A percentile compares a stretch with the other conserved stretches of the same genome.
phyloP scores from a whole-genome alignment of 345 rosid genomes.

The Eucalyptus rudis region DNA sequence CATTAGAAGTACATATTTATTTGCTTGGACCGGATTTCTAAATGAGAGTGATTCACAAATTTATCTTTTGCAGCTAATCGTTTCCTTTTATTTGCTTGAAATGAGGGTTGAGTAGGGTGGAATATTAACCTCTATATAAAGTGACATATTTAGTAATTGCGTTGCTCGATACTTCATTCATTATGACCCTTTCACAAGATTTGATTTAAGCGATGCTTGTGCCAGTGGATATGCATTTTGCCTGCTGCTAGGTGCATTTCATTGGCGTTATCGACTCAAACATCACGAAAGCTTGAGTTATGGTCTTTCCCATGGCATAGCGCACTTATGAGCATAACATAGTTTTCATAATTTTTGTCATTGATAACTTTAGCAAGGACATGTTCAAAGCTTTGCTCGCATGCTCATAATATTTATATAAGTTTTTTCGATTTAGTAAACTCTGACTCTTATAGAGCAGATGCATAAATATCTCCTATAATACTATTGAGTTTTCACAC shows the following conservation, averaged over 20 bases:
- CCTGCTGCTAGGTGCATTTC: not conserved
- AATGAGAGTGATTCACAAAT: not conserved
- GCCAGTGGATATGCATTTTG: not conserved
- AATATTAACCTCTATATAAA: not conserved
- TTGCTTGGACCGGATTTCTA: not conserved
- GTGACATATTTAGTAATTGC: not conserved
- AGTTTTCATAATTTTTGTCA: not conserved
- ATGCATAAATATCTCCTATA: not conserved
- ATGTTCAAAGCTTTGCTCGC: not conserved
- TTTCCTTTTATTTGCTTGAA: not conserved
- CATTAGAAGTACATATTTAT: not conserved
- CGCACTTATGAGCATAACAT: not conserved
- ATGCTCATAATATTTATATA: not conserved
- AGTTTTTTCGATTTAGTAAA: not conserved
- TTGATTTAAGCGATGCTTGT: not conserved
- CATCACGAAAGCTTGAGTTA: not conserved
- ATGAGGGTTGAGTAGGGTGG: not conserved
- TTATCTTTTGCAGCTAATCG: not conserved
- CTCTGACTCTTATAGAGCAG: not conserved
- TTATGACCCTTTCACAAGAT: not conserved
- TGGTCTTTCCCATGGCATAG: not conserved
- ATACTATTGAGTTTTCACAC: not conserved
- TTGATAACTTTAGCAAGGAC: not conserved
- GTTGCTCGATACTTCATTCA: not conserved
- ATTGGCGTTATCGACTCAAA: not conserved